Percentiles rank a stretch among this genome's conserved stretches.
These are phyloP conservation scores for Wilhelminamyces savonicus DNA, from an alignment of 805 yeast species.

Conservation along the genomic window DNA sequence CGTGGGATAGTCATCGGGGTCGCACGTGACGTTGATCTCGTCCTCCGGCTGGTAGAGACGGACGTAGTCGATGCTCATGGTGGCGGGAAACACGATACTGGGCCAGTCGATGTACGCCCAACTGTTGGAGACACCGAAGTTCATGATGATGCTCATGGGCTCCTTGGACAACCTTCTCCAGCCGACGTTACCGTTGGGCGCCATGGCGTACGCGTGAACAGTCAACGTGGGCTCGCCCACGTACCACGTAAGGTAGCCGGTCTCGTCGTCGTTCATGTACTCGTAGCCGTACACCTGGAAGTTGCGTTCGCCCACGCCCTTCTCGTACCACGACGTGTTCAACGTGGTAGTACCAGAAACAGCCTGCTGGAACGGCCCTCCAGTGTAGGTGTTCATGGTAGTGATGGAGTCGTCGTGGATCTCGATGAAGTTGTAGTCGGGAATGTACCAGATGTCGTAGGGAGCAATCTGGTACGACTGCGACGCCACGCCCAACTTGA, in stretches of 20 bases:
- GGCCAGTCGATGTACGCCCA: conserved; percentile 37
- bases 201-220: conserved; percentile 26
- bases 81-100: conserved; percentile 28
- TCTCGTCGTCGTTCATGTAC: conserved; percentile 21
- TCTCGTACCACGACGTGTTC: conserved; percentile 31
- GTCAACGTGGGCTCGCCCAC: conserved; percentile 22
- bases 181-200: conserved; percentile 34
- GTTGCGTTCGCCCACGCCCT: conserved; percentile 8
- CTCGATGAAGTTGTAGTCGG: conserved; percentile 29
- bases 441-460: conserved; percentile 37
- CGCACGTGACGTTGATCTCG: conserved; percentile 25
- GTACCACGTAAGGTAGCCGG: conserved; percentile 29
- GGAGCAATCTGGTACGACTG: conserved; percentile 41
- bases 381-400: conserved; percentile 31
- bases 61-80: conserved; percentile 32
- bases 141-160: conserved; percentile 33
- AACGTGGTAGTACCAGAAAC: conserved; percentile 29
- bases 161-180: conserved; percentile 30
- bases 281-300: conserved; percentile 33
- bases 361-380: conserved; percentile 35
- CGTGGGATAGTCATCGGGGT: conserved; percentile 33
- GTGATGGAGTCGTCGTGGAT: conserved; percentile 23
- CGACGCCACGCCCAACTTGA: conserved; percentile 16
- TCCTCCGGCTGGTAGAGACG: conserved; percentile 34
- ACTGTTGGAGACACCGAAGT: conserved; percentile 32